Base-by-base conservation (phyloP, 2,329 filamentous ascomycete genomes). In the Pseudogymnoascus sp. region DNA sequence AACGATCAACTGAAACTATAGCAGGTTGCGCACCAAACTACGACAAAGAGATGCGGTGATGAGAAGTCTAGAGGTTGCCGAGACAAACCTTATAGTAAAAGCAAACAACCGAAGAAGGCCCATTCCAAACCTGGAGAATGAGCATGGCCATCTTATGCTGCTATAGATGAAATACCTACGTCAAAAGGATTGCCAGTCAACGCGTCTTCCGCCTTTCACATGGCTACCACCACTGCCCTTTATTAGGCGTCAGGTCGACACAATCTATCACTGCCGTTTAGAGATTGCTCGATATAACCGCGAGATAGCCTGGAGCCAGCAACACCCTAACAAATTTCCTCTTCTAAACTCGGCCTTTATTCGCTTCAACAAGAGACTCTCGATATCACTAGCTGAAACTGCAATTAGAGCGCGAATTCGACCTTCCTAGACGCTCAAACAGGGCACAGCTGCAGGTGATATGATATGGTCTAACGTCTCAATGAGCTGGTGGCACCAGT, bases 351-450 rank as follows among this genome's bases (percentile, higher is more conserved):
- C 92, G 0, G 93, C 93, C 0, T 97, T 98, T 70, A 90, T 98
- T 66, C 93, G 97, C 72, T 98, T 98, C 81, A 96, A 97, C 72
- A 89, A 96, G 71, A 92, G 96, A 73, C 89, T 96, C 1, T 91
- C 92, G 2, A 93, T 16, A 8, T 40, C 93, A 8, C 43, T 10
- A 26, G 4, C 43, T 0, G 93, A 97, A 71, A 96, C 97, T 92
- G 93, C 92, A 64, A 96, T 92, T 73, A 93, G 97, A 73, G 35
- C 26, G 1, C 26, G 26, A 28, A 28, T 28, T 3, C 26, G 26
- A 28, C 26, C 26, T 28, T 28, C 26, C 3, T 28, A 6, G 26
- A 28, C 26, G 26, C 26, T 28, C 26, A 28, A 28, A 4, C 26
- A 28, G 26, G 26, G 26, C 26, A 28, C 26, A 6, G 26, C 5